phyloP scores from a whole-genome alignment of 352 stramenopile species.

The Globisporangium echinulatum region DNA sequence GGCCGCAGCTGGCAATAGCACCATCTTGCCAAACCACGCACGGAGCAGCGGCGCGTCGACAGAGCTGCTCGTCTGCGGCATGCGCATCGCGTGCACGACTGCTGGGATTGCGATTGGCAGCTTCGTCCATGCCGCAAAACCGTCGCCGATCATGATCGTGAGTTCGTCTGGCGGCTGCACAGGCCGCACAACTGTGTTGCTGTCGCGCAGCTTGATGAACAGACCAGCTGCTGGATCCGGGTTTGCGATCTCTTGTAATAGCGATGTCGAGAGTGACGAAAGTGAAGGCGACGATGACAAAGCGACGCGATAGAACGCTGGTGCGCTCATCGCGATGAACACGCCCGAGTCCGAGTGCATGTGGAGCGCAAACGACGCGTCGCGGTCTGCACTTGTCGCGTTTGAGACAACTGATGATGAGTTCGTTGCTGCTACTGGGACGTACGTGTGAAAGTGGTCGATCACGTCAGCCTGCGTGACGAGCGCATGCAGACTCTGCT shows the following conservation, averaged over 20 bases:
- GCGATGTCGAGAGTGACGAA: too few species aligned
- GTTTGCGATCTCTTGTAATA: conserved; percentile 7
- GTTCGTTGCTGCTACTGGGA: not conserved
- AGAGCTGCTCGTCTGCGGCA: conserved; percentile 16
- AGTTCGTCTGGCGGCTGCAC: conserved; percentile 12
- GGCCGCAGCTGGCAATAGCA: conserved; percentile 18
- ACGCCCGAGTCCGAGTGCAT: conserved; percentile 21
- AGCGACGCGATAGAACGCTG: conserved; percentile 12
- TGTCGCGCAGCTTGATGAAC: conserved; percentile 4
- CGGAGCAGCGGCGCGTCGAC: conserved; percentile 13
- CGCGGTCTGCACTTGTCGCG: too few species aligned
- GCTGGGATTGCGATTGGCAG: conserved; percentile 13
- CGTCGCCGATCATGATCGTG: conserved; percentile 17
- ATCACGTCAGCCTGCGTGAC: conserved; percentile 9
- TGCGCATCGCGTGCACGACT: conserved; percentile 17
- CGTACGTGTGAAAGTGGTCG: conserved; percentile 21
- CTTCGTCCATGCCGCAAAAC: conserved; percentile 13
- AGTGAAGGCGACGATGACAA: too few species aligned
- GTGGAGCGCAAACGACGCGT: conserved; percentile 8
- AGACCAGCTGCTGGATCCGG: conserved; percentile 13
- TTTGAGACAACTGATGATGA: too few species aligned
- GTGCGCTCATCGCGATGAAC: conserved; percentile 18
- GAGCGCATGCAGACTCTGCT: conserved; percentile 7
- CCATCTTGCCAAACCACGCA: conserved; percentile 39
- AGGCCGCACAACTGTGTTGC: conserved; percentile 10